Percentiles rank a stretch among this genome's conserved stretches.
phyloP scores from a whole-genome alignment of 2,329 filamentous ascomycete species.

The Emericellopsis cladophorae region DNA sequence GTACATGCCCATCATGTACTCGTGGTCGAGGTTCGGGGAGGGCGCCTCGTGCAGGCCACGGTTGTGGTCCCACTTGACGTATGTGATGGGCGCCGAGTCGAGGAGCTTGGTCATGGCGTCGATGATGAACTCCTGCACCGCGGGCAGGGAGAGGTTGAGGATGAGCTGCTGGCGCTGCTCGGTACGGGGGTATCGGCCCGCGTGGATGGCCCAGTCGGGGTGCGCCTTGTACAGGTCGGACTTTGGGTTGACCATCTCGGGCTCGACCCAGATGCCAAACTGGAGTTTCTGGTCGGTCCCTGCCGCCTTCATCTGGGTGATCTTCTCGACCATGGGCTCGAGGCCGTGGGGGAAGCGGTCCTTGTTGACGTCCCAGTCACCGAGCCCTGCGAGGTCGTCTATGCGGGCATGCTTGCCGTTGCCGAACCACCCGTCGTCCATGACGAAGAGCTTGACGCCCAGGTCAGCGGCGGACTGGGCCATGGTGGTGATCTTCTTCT shows the following conservation, averaged over 20 bases:
- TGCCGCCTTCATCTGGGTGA: slow-evolving; percentile 32
- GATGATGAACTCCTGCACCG: slow-evolving; percentile 53
- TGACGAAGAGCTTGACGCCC: slow-evolving; percentile 48
- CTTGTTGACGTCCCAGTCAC: slow-evolving; percentile 50
- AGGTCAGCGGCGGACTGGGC: slow-evolving; percentile 43
- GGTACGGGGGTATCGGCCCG: slow-evolving; percentile 41
- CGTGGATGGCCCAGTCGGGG: slow-evolving; percentile 51
- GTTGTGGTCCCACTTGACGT: slow-evolving; percentile 61
- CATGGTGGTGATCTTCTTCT: slow-evolving; percentile 39
- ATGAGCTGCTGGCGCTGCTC: slow-evolving; percentile 46
- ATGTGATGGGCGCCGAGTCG: slow-evolving; percentile 37
- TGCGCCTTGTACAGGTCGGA: slow-evolving; percentile 48
- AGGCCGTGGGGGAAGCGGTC: slow-evolving; percentile 46
- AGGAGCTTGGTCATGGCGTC: slow-evolving; percentile 39
- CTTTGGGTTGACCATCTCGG: slow-evolving; percentile 54
- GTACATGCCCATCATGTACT: slow-evolving; percentile 53
- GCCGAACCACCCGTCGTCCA: slow-evolving; percentile 58
- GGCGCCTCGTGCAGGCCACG: slow-evolving; percentile 48
- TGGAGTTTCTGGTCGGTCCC: slow-evolving; percentile 25
- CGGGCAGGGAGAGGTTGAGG: slow-evolving; percentile 44
- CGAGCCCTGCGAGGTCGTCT: slow-evolving; percentile 30
- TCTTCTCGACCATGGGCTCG: slow-evolving; percentile 31
- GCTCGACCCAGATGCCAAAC: slow-evolving; percentile 57
- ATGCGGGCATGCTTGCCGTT: slow-evolving; percentile 38
- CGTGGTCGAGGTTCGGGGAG: slow-evolving; percentile 37